These are phyloP conservation scores for Aureobasidium sp. DNA, from an alignment of 2,329 filamentous ascomycete species.

Conservation along the genomic window DNA sequence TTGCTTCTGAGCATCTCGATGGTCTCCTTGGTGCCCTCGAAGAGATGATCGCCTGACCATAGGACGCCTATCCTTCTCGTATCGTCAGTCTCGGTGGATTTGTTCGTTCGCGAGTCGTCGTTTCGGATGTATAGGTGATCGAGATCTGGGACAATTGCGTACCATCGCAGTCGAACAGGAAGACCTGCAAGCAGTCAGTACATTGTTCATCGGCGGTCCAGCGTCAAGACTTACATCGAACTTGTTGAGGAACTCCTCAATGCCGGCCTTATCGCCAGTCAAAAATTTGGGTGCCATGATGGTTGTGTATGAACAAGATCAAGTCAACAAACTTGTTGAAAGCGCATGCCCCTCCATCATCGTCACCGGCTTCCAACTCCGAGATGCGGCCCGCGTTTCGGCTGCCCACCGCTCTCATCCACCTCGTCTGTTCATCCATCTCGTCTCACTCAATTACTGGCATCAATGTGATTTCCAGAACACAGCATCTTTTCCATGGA, in stretches of 20 bases:
- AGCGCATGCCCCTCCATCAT: not conserved
- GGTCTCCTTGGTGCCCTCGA: constrained; percentile 76
- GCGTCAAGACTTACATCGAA: constrained; percentile 65
- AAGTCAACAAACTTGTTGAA: not conserved
- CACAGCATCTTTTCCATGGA: too few species aligned
- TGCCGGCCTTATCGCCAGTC: constrained; percentile 66
- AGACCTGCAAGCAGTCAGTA: constrained; percentile 49
- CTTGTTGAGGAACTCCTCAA: constrained; percentile 74
- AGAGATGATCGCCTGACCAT: constrained; percentile 91
- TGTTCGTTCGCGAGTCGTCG: not conserved
- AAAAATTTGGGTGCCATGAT: constrained; percentile 47
- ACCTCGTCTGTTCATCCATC: too few species aligned
- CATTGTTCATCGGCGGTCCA: not conserved
- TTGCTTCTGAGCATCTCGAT: constrained; percentile 71
- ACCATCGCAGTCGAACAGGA: constrained; percentile 98
- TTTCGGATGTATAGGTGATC: not conserved
- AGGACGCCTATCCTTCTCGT: constrained; percentile 64
- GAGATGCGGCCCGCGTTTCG: not conserved
- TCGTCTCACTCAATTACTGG: too few species aligned
- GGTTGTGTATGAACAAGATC: not conserved
- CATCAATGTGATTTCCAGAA: too few species aligned
- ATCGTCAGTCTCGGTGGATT: constrained; percentile 32
- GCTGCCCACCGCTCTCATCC: too few species aligned
- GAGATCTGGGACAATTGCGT: constrained; percentile 21
- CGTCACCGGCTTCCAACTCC: not conserved